Evolutionary conservation across 306 rosid genomes (phyloP), one percentile per base, ranked within the genome.

Genomic region (Vigna trinervia): DNA sequence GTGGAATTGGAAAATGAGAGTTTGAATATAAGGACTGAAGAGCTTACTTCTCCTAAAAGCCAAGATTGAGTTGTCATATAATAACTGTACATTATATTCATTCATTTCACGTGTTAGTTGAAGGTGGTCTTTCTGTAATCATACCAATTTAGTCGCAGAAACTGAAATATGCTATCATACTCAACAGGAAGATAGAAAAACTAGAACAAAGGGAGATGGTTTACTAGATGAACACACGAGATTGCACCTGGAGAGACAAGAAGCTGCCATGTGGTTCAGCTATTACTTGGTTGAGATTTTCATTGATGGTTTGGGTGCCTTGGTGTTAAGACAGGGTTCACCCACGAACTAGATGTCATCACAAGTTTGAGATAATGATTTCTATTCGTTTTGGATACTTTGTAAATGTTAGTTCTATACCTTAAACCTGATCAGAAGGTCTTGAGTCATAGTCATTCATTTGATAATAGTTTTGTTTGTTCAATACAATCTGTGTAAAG

Each of bases 1-100:
- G 79, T 83, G 15, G 91, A 85, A 82, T 74, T 84, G 85, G 92
- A 89, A 61, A 71, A 34, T 26, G 88, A 87, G 77, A 74, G 78
- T 39, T 1, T 28, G 22, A 45, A 20, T 67, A n/a, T 74, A 39
- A 61, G 22, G 4, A 72, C 48, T 62, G 85, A 80, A 57, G 83
- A 79, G 38, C 73, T 10, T 38, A 28, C 61, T 71, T 51, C 82
- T 62, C 66, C 82, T 20, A 77, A 53, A 71, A 12, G 69, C 32
- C 78, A 78, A 47, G 77, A 81, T 80, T 73, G 83, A 54, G 80
- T 52, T 15, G 26, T 77, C 65, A 22, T 39, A 69, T 71, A 81
- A 51, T 88, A 82, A 85, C 69, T 76, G 73, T 70, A 58, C 76
- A 60, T 20, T 74, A 5, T 71, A 45, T 52, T 76, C 41, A 51